These are phyloP conservation scores for Elaeis guineensis DNA, from an alignment of 176 grass and related monocot species.

Conservation along the genomic window DNA sequence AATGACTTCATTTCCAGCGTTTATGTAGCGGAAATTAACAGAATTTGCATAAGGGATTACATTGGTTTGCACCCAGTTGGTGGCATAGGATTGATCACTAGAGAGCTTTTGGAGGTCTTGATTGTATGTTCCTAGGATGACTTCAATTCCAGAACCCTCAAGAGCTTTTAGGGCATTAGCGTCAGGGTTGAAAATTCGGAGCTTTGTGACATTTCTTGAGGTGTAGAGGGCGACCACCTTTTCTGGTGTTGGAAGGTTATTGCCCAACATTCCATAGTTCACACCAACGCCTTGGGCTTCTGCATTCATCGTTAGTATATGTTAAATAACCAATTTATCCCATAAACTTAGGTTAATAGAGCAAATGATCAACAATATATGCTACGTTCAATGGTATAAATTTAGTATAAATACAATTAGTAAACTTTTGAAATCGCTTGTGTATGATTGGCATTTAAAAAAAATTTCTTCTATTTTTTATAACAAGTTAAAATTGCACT, in stretches of 20 bases:
- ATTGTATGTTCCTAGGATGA: slow-evolving; percentile 78
- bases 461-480: no score
- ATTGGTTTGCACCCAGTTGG: slow-evolving; percentile 60
- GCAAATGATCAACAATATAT: no score
- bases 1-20: slow-evolving; percentile 76
- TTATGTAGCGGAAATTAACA: slow-evolving; percentile 66
- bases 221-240: slow-evolving; percentile 59
- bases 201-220: slow-evolving; percentile 37
- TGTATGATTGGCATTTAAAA: no score
- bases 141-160: slow-evolving; percentile 44
- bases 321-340: no score
- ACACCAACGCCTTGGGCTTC: slow-evolving; percentile 59
- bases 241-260: slow-evolving; percentile 70
- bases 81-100: slow-evolving; percentile 39
- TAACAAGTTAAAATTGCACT: no score
- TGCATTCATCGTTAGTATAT: slow-evolving; percentile 2
- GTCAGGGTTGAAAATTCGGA: slow-evolving; percentile 76
- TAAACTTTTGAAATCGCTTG: no score
- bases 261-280: slow-evolving; percentile 70
- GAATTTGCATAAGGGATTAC: slow-evolving; percentile 56
- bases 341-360: no score
- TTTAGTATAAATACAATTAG: no score
- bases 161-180: slow-evolving; percentile 44
- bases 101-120: slow-evolving; percentile 55
- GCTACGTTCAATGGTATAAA: no score